Evolutionary conservation across 164 flowering plant species (phyloP), one percentile per base, ranked within the genome.

Genomic region (Protea cynaroides): DNA sequence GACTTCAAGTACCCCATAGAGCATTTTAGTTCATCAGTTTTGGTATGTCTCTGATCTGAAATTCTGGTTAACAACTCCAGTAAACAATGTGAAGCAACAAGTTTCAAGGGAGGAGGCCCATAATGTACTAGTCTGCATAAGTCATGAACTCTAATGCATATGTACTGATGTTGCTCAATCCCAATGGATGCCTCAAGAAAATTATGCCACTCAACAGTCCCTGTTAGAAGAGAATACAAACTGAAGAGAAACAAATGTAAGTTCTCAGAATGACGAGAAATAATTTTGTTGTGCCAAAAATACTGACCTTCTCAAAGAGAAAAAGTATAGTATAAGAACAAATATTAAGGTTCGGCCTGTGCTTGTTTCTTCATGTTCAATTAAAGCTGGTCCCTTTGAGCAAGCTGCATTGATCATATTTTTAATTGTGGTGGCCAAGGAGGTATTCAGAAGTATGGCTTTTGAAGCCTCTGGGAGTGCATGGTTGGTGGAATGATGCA

Each of bases 111-210:
- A 37, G 96, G 76, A 62, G 94, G 74, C 18, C 99, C 99, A 75
- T 79, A 90, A 78, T 91, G 78, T 69, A 94, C 61, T 63, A 91
- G 65, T 74, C 84, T 80, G 86, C 96, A 88, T 72, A 91, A 69
- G 58, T 88, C 87, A 53, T 81, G 85, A 77, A 90, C 84, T 25
- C 29, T 59, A 59, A 87, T 79, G 72, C 81, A 72, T 63, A 83
- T 71, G 56, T 76, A 65, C 56, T 82, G 53, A 51, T 78, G 58
- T 65, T 72, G 55, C 67, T 63, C 74, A 34, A 21, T 63, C 52
- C 15, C 55, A 34, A 52, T 63, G 22, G 82, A 69, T 37, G 74
- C 68, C 57, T 75, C 75, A 40, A 89, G 72, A 60, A 82, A 73
- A 66, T 50, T 66, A 56, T 75, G 78, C 87, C 88, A 85, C 62